Evolutionary conservation across 2,329 filamentous ascomycete genomes (phyloP).

Genomic region (Fusarium luffae): DNA sequence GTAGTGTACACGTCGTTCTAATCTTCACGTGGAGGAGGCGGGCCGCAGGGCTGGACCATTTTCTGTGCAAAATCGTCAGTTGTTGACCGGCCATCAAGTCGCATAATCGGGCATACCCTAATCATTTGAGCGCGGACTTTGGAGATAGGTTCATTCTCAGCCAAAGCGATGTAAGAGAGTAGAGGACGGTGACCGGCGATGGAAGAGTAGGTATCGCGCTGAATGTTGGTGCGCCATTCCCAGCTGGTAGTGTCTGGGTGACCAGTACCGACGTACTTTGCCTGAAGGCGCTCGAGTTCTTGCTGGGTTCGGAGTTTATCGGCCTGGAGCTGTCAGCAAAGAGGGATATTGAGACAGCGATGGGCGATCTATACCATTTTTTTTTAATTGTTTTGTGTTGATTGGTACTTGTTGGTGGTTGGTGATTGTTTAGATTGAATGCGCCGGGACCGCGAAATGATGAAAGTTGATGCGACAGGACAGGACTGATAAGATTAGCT

Average conservation of each 20-base stretch:
- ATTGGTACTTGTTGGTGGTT: neutral
- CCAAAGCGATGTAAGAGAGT: constrained; percentile 88
- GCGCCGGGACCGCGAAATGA: constrained; percentile 3
- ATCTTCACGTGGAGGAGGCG: constrained; percentile 67
- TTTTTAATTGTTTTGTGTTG: constrained; percentile 6
- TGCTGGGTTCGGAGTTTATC: constrained; percentile 98
- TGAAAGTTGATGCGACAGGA: constrained; percentile 20
- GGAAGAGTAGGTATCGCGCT: constrained; percentile 90
- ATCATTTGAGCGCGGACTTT: constrained; percentile 84
- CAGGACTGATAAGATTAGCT: constrained; percentile 11
- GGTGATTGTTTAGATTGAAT: constrained; percentile 1
- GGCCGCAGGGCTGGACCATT: constrained; percentile 73
- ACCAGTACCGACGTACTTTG: constrained; percentile 94
- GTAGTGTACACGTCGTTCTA: constrained; percentile 45
- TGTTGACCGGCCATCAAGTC: neutral
- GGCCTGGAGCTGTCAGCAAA: constrained; percentile 65
- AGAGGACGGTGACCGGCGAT: constrained; percentile 91
- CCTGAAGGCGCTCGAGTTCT: constrained; percentile 95
- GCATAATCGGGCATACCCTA: constrained; percentile 62
- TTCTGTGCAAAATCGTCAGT: constrained; percentile 57
- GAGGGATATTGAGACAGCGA: neutral
- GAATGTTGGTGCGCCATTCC: constrained; percentile 97
- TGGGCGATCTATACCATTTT: constrained; percentile 40
- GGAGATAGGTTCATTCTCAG: constrained; percentile 84
- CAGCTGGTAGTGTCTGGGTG: constrained; percentile 97